Evolutionary conservation across 345 rosid genomes (phyloP), one percentile per base, ranked within the genome.

Genomic region (Linum trigynum): DNA sequence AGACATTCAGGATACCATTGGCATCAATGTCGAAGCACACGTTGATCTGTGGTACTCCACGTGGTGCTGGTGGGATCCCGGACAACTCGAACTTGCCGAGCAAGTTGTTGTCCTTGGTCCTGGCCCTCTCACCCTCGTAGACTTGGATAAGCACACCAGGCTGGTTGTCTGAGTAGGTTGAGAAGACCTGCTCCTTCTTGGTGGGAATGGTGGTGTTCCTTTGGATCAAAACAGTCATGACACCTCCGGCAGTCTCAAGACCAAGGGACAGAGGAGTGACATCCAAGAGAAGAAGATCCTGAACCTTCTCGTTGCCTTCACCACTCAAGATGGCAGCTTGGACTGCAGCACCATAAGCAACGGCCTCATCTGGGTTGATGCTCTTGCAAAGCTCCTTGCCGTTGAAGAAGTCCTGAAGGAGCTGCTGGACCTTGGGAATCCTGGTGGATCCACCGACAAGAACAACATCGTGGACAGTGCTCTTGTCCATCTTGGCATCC

Each of bases 351-450:
- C 61, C 61, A 23, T 57, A 57, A 0, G 61, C 61, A 16, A 57
- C 61, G 17, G 61, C 61, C 61, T 57, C 61, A 23, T 57, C 61
- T n/a, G 61, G 61, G 61, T 57, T 57, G 38, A 57, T 57, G 61
- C 61, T 57, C 61, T 57, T 57, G 61, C 61, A 57, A 5, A 57
- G 11, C 23, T 57, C 61, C 61, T 57, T 57, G 12, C 61, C 61
- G 5, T 57, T 57, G 61, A 57, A 57, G 61, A 57, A 57, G 38
- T 57, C 61, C 38, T 57, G 61, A 32, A 57, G 38, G 7, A 57
- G 11, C 37, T 57, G 61, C 61, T 57, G 61, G 14, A 57, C 61
- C 9, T 57, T 57, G 10, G 61, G 61, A 23, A 57, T 57, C 7
- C 61, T 57, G 38, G 61, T 57, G 61, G 61, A 57, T 5, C 61